These are phyloP conservation scores for Quercus lobata DNA, from an alignment of 331 rosid genomes.

Conservation along the genomic window DNA sequence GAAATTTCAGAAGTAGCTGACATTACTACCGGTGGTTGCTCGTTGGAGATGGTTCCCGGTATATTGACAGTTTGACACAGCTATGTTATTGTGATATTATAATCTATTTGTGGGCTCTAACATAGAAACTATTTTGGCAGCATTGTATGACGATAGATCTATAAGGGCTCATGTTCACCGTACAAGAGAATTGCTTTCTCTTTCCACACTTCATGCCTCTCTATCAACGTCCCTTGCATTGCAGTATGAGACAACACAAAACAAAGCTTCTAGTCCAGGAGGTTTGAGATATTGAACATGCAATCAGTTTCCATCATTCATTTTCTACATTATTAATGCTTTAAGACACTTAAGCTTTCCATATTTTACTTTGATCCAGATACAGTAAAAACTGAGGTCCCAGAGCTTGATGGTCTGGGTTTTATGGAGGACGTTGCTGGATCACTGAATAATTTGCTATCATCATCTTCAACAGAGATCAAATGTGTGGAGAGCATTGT, in stretches of 20 bases:
- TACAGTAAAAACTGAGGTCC: constrained; percentile 57
- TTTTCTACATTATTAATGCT: constrained; percentile 7
- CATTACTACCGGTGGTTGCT: constrained; percentile 92
- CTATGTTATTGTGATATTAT: constrained; percentile 3
- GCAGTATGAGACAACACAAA: constrained; percentile 70
- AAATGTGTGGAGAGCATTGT: constrained; percentile 86
- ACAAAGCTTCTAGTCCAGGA: constrained; percentile 62
- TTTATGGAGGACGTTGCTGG: constrained; percentile 95
- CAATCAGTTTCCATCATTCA: background rate
- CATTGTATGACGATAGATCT: constrained; percentile 97
- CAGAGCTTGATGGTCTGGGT: constrained; percentile 88
- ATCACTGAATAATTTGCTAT: constrained; percentile 71
- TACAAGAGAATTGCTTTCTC: constrained; percentile 88
- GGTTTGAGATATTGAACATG: constrained; percentile 42
- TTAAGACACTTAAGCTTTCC: constrained; percentile 25
- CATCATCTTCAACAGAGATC: constrained; percentile 67
- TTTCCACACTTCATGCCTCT: constrained; percentile 87
- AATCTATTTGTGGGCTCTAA: constrained; percentile 29
- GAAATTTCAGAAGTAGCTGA: constrained; percentile 99
- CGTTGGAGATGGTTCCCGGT: constrained; percentile 99
- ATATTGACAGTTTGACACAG: constrained; percentile 12
- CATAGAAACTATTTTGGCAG: constrained; percentile 44
- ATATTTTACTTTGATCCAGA: constrained; percentile 36
- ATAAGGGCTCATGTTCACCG: constrained; percentile 98
- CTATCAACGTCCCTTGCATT: constrained; percentile 91